Evolutionary conservation across 768 basidiomycete species (phyloP).

Genomic region (Boletus insuetus): DNA sequence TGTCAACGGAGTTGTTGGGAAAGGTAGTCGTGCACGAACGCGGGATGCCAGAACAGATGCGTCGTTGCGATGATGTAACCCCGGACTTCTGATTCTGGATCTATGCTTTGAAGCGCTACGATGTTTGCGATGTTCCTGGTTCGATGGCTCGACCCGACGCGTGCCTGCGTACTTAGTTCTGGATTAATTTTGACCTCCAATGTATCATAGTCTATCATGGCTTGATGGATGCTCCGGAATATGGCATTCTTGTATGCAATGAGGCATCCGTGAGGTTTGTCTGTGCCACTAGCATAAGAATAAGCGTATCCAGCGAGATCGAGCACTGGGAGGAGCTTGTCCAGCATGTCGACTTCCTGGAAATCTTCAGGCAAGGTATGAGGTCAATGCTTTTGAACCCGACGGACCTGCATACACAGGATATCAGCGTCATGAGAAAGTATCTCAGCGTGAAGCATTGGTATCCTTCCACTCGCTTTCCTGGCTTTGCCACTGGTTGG

Average conservation of each 20-base stretch:
- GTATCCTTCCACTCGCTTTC: slow-evolving; percentile 67
- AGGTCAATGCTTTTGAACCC: background rate
- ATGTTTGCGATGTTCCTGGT: slow-evolving; percentile 83
- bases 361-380: background rate
- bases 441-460: slow-evolving; percentile 79
- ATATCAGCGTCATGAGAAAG: slow-evolving; percentile 71
- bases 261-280: slow-evolving; percentile 85
- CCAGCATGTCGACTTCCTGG: slow-evolving; percentile 86
- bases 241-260: slow-evolving; percentile 62
- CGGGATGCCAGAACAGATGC: slow-evolving; percentile 95
- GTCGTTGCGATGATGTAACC: slow-evolving; percentile 84
- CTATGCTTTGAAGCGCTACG: slow-evolving; percentile 55
- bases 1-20: background rate
- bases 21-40: slow-evolving; percentile 40
- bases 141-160: slow-evolving; percentile 57
- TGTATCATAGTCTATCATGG: slow-evolving; percentile 67
- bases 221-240: slow-evolving; percentile 47
- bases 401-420: slow-evolving; percentile 77
- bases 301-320: slow-evolving; percentile 61
- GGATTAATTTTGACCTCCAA: slow-evolving; percentile 46
- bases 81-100: slow-evolving; percentile 28
- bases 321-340: slow-evolving; percentile 67
- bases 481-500: slow-evolving; percentile 79
- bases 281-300: slow-evolving; percentile 64
- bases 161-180: slow-evolving; percentile 28